Evolutionary conservation across 768 basidiomycete genomes (phyloP).

Genomic region (Amanita fuliginea): DNA sequence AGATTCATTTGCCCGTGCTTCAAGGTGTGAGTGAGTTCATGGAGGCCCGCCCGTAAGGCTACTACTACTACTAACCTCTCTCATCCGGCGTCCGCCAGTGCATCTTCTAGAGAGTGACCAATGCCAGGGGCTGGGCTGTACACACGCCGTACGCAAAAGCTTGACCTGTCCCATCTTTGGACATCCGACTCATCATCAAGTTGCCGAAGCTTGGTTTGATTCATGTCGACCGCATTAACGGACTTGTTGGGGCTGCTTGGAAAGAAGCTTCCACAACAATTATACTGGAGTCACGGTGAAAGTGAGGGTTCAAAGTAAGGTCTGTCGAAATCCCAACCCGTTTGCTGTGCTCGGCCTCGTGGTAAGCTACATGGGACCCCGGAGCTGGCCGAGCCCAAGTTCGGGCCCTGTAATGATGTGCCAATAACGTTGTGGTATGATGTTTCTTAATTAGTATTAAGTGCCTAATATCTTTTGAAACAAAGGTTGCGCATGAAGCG

Average conservation of each 20-base stretch:
- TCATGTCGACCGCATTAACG: background rate
- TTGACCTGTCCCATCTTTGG: background rate
- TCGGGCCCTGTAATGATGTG: background rate
- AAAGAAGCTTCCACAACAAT: background rate
- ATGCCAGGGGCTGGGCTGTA: background rate
- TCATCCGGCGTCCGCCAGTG: background rate
- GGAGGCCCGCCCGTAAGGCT: too few species aligned
- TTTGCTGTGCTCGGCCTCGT: background rate
- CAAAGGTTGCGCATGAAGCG: background rate
- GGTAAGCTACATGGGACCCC: background rate
- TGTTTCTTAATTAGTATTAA: background rate
- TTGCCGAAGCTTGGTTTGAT: conserved; percentile 1
- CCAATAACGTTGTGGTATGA: background rate
- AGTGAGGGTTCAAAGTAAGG: background rate
- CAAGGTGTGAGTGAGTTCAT: background rate
- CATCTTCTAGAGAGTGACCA: background rate
- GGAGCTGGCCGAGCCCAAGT: background rate
- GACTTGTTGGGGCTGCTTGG: background rate
- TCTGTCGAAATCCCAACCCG: background rate
- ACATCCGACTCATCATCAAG: background rate
- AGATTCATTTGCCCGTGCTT: background rate
- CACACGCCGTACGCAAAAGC: background rate
- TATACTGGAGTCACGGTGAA: background rate
- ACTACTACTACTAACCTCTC: too few species aligned
- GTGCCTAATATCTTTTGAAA: background rate